Base-by-base conservation (phyloP, 441 rosid species). In the Erodium chrysanthum region DNA sequence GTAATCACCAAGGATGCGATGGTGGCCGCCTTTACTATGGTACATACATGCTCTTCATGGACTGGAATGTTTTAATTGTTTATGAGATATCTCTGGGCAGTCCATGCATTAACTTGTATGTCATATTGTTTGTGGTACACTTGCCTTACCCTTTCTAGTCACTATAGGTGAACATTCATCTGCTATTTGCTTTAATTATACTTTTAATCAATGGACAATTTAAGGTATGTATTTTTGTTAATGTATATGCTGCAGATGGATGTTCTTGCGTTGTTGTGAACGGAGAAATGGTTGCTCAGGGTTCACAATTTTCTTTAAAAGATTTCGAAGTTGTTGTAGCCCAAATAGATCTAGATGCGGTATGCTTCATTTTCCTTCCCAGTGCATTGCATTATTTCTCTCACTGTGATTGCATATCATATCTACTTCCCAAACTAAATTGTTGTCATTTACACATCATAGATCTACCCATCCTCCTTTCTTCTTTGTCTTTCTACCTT, bases 1-100 rank as follows among this genome's bases (percentile, higher is more conserved):
- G 99, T 76, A 94, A 94, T 80, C 96, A 85, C 12, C 99, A 94
- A 71, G 99, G 99, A 71, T 94, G 99, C 66, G 99, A 94, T 82
- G 99, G 99, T 65, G 81, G 90, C 68, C 92, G 93, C 68, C 90
- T 94, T 62, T 94, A 94, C 79, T 89, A 86, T 42, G 99, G 96
- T 94, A 81, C 40, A 58, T 65, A 66, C 31, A 65, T 42, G 25
- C 42, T 67, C 54, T 66, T 59, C 1, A 31, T 37, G n/a, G 64
- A 29, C 9, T 67, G 46, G 33, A 65, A 7, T 20, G 0, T 54
- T 20, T 18, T 4, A 54, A 2, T 7, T 54, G 18, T 20, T 9
- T 44, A 44, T 44, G 15, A 44, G 52, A 12, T 44, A 14, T 12
- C 52, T 44, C 48, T 9, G 14, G 14, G n/a, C 48, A 42, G 9